Evolutionary conservation across 2,329 filamentous ascomycete genomes (phyloP).

Genomic region (Anthostomella pinea): DNA sequence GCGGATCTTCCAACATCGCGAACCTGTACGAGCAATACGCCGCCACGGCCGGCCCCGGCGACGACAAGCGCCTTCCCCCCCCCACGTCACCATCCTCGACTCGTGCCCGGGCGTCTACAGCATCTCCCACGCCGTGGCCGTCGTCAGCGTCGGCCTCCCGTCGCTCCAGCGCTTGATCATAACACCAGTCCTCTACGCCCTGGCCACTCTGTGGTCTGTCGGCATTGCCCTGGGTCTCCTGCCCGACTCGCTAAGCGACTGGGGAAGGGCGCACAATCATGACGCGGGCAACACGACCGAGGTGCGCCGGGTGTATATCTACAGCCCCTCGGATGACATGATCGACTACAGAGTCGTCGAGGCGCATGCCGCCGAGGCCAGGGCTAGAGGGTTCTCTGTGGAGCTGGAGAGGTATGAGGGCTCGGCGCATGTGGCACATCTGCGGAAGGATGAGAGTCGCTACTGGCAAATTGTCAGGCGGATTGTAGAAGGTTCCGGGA

Average conservation of each 20-base stretch:
- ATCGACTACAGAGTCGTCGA: slow-evolving; percentile 9
- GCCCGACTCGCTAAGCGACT: slow-evolving; percentile 6
- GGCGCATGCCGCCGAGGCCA: slow-evolving; percentile 14
- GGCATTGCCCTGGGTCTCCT: slow-evolving; percentile 2
- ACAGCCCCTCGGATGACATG: slow-evolving; percentile 11
- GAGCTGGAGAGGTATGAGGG: slow-evolving; percentile 12
- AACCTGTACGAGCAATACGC: slow-evolving; percentile 6
- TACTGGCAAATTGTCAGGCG: slow-evolving; percentile 16
- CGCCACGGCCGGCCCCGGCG: background rate
- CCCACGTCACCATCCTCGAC: slow-evolving; percentile 10
- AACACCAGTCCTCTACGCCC: slow-evolving; percentile 2
- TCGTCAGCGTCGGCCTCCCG: slow-evolving; percentile 3
- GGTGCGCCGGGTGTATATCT: slow-evolving; percentile 17
- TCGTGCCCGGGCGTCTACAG: slow-evolving; percentile 6
- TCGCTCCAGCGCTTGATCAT: slow-evolving; percentile 3
- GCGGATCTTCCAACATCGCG: slow-evolving; percentile 8
- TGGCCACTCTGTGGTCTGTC: slow-evolving; percentile 2
- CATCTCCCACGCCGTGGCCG: background rate
- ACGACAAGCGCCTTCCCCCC: slow-evolving; percentile 4
- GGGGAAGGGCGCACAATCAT: slow-evolving; percentile 13
- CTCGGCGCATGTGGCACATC: slow-evolving; percentile 15
- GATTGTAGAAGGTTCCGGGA: slow-evolving; percentile 1
- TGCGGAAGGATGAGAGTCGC: slow-evolving; percentile 12
- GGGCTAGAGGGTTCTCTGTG: slow-evolving; percentile 11
- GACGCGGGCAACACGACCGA: slow-evolving; percentile 3